These are phyloP conservation scores for Xerocomus brunneocitrinus DNA, from an alignment of 768 basidiomycete species.

Conservation along the genomic window DNA sequence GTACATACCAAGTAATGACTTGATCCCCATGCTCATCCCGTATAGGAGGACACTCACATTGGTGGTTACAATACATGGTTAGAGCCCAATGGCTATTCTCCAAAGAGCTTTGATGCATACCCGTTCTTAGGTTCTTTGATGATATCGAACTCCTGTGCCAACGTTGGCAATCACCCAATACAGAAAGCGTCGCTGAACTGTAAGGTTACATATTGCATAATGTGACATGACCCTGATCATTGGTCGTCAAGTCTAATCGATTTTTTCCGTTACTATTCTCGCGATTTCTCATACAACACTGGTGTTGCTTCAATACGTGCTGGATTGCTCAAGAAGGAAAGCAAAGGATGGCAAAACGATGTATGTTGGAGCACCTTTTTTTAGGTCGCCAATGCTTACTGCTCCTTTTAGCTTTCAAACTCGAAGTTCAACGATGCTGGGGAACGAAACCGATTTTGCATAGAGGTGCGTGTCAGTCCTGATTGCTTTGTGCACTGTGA, in stretches of 20 bases:
- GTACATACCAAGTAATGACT: constrained; percentile 35
- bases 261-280: constrained; percentile 95
- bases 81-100: constrained; percentile 15
- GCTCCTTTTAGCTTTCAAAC: constrained; percentile 39
- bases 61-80: constrained; percentile 81
- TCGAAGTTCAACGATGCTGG: constrained; percentile 63
- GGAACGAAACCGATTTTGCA: constrained; percentile 92
- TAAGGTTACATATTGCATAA: constrained; percentile 34
- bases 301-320: constrained; percentile 89
- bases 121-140: constrained; percentile 79
- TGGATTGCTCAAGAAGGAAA: constrained; percentile 84
- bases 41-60: constrained; percentile 74
- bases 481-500: not conserved
- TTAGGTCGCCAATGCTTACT: constrained; percentile 3
- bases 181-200: constrained; percentile 91
- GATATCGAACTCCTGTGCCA: constrained; percentile 89
- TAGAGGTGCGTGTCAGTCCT: constrained; percentile 59
- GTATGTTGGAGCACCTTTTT: constrained; percentile 40
- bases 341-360: constrained; percentile 93
- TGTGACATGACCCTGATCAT: constrained; percentile 3
- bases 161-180: constrained; percentile 92
- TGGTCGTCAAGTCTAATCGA: constrained; percentile 73
- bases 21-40: constrained; percentile 10
- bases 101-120: constrained; percentile 7
- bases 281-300: constrained; percentile 88